These are phyloP conservation scores for Brettanomyces custersianus DNA, from an alignment of 805 yeast species.

Conservation along the genomic window DNA sequence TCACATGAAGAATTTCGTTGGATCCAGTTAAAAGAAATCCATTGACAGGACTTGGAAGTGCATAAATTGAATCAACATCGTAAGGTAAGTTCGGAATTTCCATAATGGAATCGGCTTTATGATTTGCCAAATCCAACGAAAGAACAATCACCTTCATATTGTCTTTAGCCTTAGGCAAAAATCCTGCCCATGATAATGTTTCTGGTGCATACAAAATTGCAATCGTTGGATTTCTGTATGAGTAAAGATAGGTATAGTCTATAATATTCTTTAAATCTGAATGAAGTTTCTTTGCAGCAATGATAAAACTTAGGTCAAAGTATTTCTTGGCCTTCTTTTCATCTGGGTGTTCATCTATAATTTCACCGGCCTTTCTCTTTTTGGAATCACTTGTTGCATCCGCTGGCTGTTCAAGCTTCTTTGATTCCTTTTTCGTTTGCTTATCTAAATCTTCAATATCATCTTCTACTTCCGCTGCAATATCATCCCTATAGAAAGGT, in stretches of 20 bases:
- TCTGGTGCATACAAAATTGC: constrained; percentile 26
- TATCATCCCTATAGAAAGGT: constrained; percentile 45
- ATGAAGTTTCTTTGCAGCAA: constrained; percentile 50
- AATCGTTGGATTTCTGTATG: constrained; percentile 75
- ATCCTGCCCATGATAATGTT: constrained; percentile 67
- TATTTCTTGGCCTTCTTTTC: constrained; percentile 2
- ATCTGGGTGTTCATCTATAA: not conserved
- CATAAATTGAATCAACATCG: constrained; percentile 56
- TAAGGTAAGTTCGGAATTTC: constrained; percentile 61
- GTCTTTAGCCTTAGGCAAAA: constrained; percentile 51
- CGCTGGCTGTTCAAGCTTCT: not conserved
- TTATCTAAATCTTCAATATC: constrained; percentile 4
- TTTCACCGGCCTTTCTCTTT: constrained; percentile 4
- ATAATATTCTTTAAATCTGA: constrained; percentile 50
- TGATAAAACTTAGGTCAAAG: constrained; percentile 43
- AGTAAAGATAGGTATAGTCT: constrained; percentile 62
- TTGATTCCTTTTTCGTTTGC: not conserved
- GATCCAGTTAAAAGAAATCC: constrained; percentile 68
- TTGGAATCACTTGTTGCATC: not conserved
- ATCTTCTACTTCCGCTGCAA: constrained; percentile 30
- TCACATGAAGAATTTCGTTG: constrained; percentile 71
- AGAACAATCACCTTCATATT: constrained; percentile 52
- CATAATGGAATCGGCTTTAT: constrained; percentile 57
- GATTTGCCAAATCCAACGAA: constrained; percentile 53
- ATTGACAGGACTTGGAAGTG: constrained; percentile 56